phyloP scores from a whole-genome alignment of 805 yeast species.

The Hagleromyces aurorensis region DNA sequence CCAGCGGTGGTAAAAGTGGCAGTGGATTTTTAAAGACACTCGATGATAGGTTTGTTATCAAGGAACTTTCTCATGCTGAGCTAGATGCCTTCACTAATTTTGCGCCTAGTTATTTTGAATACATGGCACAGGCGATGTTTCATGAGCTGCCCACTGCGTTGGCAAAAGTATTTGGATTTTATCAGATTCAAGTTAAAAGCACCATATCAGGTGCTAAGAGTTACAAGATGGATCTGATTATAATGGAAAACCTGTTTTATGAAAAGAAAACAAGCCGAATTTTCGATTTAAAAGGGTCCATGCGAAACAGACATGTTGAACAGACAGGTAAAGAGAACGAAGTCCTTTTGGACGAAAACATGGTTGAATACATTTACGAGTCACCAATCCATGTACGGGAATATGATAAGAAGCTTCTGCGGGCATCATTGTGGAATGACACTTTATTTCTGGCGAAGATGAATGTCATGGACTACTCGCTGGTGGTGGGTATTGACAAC shows the following conservation, averaged over 20 bases:
- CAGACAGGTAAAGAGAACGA: conserved; percentile 95
- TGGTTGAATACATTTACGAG: conserved; percentile 96
- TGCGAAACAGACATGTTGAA: conserved; percentile 94
- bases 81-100: conserved; percentile 88
- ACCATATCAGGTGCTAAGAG: conserved; percentile 60
- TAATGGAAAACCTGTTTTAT: conserved; percentile 93
- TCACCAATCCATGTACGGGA: conserved; percentile 91
- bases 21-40: conserved; percentile 87
- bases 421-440: conserved; percentile 93
- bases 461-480: conserved; percentile 98
- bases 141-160: conserved; percentile 92
- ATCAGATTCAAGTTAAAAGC: conserved; percentile 83
- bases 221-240: conserved; percentile 80
- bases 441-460: conserved; percentile 88
- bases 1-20: conserved; percentile 95
- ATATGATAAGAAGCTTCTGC: conserved; percentile 73
- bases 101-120: conserved; percentile 95
- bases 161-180: conserved; percentile 92
- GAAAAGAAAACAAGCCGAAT: conserved; percentile 74
- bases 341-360: conserved; percentile 89
- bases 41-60: conserved; percentile 83
- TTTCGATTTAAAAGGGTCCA: conserved; percentile 94
- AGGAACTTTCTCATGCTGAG: conserved; percentile 82
- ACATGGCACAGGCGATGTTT: conserved; percentile 89
- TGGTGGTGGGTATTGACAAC: conserved; percentile 84